Conservation (phyloP, 352 stramenopile genomes). For the Phytopythium helicoides region DNA sequence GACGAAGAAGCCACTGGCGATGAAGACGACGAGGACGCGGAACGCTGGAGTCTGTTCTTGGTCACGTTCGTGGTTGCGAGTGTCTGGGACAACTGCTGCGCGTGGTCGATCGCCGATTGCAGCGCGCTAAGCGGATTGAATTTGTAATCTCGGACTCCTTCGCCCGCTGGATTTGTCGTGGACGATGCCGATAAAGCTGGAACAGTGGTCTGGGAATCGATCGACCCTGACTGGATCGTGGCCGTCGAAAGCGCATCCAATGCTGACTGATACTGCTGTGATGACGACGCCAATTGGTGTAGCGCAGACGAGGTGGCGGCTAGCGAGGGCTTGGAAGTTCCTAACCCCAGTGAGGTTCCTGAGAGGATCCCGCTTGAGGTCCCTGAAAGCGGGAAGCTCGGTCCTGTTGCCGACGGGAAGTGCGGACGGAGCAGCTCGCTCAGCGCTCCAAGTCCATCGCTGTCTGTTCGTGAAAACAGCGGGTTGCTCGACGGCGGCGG, state of each 20-base stretch:
- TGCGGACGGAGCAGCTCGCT: constrained; percentile 48
- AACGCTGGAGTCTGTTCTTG: neutral
- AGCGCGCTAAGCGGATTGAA: constrained; percentile 65
- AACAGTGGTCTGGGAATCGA: constrained; percentile 11
- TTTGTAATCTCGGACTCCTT: constrained; percentile 18
- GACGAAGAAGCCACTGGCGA: neutral
- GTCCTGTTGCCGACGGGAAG: constrained; percentile 26
- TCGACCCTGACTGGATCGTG: constrained; percentile 14
- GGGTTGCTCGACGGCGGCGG: constrained; percentile 39
- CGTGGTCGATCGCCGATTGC: constrained; percentile 54
- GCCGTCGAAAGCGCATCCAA: constrained; percentile 17
- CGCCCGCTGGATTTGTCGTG: constrained; percentile 5
- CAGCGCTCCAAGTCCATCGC: constrained; percentile 38
- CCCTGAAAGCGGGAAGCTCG: constrained; percentile 19
- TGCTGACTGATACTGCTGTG: constrained; percentile 35
- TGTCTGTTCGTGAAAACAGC: constrained; percentile 58
- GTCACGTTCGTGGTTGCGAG: constrained; percentile 3
- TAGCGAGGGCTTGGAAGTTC: constrained; percentile 11
- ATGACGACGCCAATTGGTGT: constrained; percentile 59
- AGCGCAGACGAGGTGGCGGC: constrained; percentile 18
- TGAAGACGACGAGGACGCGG: neutral
- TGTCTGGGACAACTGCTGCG: constrained; percentile 20
- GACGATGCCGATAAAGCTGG: constrained; percentile 1
- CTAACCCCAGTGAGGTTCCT: neutral
- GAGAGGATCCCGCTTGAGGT: neutral